Evolutionary conservation across 768 basidiomycete genomes (phyloP), one percentile per base, ranked within the genome.

Genomic region (Pulveroboletus sp.): DNA sequence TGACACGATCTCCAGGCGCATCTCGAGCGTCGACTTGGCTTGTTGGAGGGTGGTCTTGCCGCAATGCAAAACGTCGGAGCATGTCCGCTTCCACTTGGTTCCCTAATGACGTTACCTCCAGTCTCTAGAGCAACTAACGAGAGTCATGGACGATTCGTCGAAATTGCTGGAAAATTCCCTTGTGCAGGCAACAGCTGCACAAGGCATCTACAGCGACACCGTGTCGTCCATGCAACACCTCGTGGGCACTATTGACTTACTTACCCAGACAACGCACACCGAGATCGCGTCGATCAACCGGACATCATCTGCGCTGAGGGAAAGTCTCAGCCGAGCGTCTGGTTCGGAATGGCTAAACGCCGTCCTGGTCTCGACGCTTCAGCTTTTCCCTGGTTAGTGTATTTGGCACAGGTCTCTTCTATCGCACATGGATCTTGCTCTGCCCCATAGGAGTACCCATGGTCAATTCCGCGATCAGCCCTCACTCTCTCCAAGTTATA

Each of bases 261-360:
- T 81, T 19, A 69, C 73, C 1, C 56, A 59, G 27, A 69, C 67
- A 10, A 69, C 77, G 3, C 71, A 69, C 19, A 48, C 55, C 14
- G 78, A 79, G 52, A 62, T 83, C 32, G 66, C 71, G 45, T 71
- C 69, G 48, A 74, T 84, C 45, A 79, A 76, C 40, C 69, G 61
- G 17, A 76, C 81, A 19, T 69, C 74, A 4, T 54, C 51, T 38
- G 51, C 53, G 3, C 48, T 69, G 21, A 67, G 56, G 31, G 57
- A 63, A 33, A 52, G 49, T 24, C 63, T 77, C 36, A 51, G 45
- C 40, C 57, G 47, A 37, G 50, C 46, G 14, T 43, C 52, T 5
- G 17, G 47, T 43, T 45, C 45, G 21, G 56, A 63, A 21, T 65
- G 65, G 65, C n/a, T 53, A 12, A 62, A 49, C 40, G 53, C 51